Percentiles rank a stretch among this genome's conserved stretches.
phyloP scores from a whole-genome alignment of 768 basidiomycete species.

The Tricholomella constricta region DNA sequence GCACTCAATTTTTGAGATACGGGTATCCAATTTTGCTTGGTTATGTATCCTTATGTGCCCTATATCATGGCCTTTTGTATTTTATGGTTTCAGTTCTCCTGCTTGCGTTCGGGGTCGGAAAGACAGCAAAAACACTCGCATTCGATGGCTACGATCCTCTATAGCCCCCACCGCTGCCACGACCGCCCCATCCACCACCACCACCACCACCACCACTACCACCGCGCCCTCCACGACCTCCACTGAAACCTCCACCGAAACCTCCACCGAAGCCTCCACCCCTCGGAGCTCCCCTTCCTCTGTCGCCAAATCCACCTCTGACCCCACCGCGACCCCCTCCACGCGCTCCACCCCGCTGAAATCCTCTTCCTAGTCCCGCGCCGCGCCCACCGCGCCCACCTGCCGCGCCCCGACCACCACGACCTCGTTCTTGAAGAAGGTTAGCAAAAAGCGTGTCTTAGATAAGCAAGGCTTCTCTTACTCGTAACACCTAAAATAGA shows the following conservation, averaged over 20 bases:
- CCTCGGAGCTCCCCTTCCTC: slow-evolving; percentile 28
- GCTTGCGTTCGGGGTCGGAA: not conserved
- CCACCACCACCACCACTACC: slow-evolving; percentile 10
- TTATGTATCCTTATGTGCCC: slow-evolving; percentile 3
- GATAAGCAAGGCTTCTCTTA: slow-evolving; percentile 29
- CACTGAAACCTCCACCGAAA: slow-evolving; percentile 31
- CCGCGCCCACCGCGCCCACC: slow-evolving; percentile 39
- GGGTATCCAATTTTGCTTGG: not conserved
- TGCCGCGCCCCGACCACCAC: slow-evolving; percentile 40
- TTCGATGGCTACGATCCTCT: slow-evolving; percentile 44
- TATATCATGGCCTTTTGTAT: slow-evolving; percentile 1
- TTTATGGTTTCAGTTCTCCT: not conserved
- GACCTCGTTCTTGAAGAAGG: slow-evolving; percentile 37
- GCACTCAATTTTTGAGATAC: slow-evolving; percentile 43
- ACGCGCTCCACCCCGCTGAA: slow-evolving; percentile 47
- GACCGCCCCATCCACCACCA: slow-evolving; percentile 1
- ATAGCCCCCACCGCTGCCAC: slow-evolving; percentile 31
- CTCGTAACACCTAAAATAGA: slow-evolving; percentile 46
- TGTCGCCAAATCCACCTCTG: slow-evolving; percentile 30
- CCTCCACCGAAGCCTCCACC: slow-evolving; percentile 19
- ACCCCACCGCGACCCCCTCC: slow-evolving; percentile 47
- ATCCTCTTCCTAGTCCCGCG: slow-evolving; percentile 45
- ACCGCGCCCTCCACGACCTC: slow-evolving; percentile 9
- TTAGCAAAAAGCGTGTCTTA: slow-evolving; percentile 10
- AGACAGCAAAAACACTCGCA: not conserved